Percentiles rank a stretch among this genome's conserved stretches.
These are phyloP conservation scores for Pestalotiopsis sp. DNA, from an alignment of 2,329 filamentous ascomycete genomes.

Conservation along the genomic window DNA sequence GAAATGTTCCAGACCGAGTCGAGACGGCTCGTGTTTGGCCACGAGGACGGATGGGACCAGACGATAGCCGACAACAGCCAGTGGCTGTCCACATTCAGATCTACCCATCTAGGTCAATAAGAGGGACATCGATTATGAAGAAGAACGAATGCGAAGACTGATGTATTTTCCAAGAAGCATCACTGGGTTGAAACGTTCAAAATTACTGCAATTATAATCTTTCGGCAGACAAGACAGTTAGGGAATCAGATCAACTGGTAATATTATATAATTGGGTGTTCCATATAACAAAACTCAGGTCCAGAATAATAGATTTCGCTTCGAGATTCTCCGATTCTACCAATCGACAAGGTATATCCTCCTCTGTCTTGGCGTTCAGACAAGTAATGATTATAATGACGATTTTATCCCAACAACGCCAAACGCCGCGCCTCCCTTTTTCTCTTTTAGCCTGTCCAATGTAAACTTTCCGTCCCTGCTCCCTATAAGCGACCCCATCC, in stretches of 20 bases:
- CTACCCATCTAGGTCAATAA: background rate
- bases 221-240: too few relatives aligned
- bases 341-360: background rate
- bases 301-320: too few relatives aligned
- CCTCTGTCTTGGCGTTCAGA: background rate
- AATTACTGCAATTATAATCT: too few relatives aligned
- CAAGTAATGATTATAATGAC: background rate
- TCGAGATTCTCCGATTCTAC: too few relatives aligned
- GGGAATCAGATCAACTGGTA: too few relatives aligned
- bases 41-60: slow-evolving; percentile 40
- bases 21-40: slow-evolving; percentile 25
- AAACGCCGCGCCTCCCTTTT: background rate
- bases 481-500: too few relatives aligned
- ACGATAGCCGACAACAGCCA: slow-evolving; percentile 35
- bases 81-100: slow-evolving; percentile 22
- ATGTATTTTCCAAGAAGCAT: too few relatives aligned
- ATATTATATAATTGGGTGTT: too few relatives aligned
- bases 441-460: background rate
- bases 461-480: background rate
- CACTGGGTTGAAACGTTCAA: too few relatives aligned
- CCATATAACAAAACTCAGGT: too few relatives aligned
- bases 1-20: slow-evolving; percentile 3
- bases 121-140: background rate
- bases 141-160: background rate
- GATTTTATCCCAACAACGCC: background rate